These are phyloP conservation scores for Sarocladiaceae sp. DNA, from an alignment of 2,329 filamentous ascomycete genomes.

Conservation along the genomic window DNA sequence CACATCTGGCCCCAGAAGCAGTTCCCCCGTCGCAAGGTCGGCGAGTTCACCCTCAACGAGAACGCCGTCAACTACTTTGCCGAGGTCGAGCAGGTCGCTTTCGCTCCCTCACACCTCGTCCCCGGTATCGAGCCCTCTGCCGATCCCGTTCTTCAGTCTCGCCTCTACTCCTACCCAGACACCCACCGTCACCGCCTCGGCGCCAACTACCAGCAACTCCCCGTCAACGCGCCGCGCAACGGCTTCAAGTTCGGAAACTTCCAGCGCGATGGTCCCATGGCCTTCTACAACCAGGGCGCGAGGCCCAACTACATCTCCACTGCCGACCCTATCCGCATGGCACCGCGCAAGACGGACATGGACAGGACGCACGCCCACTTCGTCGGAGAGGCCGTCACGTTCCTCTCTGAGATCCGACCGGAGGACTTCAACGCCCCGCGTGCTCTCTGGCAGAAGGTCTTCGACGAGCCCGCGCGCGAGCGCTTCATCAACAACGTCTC, in stretches of 20 bases:
- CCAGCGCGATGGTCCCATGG: slow-evolving; percentile 60
- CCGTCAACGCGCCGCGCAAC: slow-evolving; percentile 51
- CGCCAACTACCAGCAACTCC: slow-evolving; percentile 58
- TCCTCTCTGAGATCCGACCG: slow-evolving; percentile 29
- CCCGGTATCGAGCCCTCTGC: slow-evolving; percentile 57
- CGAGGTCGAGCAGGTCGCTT: slow-evolving; percentile 63
- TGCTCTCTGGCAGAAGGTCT: slow-evolving; percentile 54
- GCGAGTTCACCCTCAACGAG: slow-evolving; percentile 57
- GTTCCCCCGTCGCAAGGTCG: slow-evolving; percentile 55
- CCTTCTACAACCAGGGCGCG: slow-evolving; percentile 29
- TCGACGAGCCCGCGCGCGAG: slow-evolving; percentile 49
- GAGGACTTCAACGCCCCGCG: slow-evolving; percentile 44
- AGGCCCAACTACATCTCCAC: slow-evolving; percentile 14
- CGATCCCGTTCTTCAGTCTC: slow-evolving; percentile 55
- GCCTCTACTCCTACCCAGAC: slow-evolving; percentile 56
- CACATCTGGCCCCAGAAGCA: slow-evolving; percentile 62
- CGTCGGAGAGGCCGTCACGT: slow-evolving; percentile 29
- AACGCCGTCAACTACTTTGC: slow-evolving; percentile 63
- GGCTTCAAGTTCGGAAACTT: slow-evolving; percentile 44
- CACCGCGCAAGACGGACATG: slow-evolving; percentile 26
- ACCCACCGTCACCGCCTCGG: slow-evolving; percentile 58
- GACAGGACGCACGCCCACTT: slow-evolving; percentile 33
- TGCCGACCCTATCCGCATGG: slow-evolving; percentile 29
- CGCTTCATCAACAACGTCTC: slow-evolving; percentile 55
- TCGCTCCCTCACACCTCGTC: slow-evolving; percentile 58